Evolutionary conservation across 345 rosid species (phyloP), one percentile per base, ranked within the genome.

Genomic region (Corymbia maculata): DNA sequence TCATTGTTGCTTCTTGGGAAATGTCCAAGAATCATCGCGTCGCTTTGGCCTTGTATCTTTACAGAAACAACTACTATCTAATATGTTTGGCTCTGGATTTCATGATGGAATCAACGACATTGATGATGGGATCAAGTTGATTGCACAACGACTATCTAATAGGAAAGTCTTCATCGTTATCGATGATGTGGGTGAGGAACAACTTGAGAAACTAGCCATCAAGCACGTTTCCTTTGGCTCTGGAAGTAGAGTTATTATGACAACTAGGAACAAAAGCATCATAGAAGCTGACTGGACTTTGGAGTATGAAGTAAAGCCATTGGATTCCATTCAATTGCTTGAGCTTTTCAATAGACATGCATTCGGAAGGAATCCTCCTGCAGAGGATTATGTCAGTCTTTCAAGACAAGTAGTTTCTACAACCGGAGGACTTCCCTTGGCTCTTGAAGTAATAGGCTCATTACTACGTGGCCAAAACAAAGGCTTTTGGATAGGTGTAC

Each of bases 11-110:
- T 55, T 55, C 61, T 2, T 55, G 9, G 61, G 61, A 55, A 55
- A 55, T 55, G 26, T 55, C 5, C 26, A 11, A 2, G 26, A 55
- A 55, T 55, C 10, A 4, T 55, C 61, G 5, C 22, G 0, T 11
- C 0, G 26, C 1, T 55, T 21, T 55, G 11, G 26, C 11, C 22
- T 21, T 22, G 22, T 55, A 0, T 21, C 0, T 21, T 55, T 55
- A 10, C 61, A 21, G 0, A 55, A 21, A 55, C 61, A 55, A 55
- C 0, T 55, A 55, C 8, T 55, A 9, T 21, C 11, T 21, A 0
- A 0, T 4, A 21, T 22, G 22, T 55, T 21, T 22, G 61, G 26
- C 21, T 55, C 0, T 0, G 26, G 11, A 22, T 21, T 3, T 21
- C 11, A 0, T 8, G 26, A 55, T 21, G 11, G 9, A 55, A 21